A percentile compares a stretch with the other conserved stretches of the same genome.
Conservation (phyloP, 75 land plant species). For the Picea sitchensis region DNA sequence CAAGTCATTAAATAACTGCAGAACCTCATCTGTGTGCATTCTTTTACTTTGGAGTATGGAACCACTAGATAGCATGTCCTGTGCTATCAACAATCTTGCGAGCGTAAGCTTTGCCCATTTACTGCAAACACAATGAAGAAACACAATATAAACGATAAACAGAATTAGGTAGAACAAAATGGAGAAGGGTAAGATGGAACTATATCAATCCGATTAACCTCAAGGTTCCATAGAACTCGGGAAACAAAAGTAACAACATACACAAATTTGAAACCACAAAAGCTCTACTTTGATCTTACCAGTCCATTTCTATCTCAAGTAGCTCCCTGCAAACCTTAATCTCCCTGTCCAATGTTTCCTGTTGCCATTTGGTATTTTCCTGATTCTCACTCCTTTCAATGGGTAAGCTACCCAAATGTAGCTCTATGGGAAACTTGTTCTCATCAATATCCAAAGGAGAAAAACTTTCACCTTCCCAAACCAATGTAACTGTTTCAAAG, state of each 20-base stretch:
- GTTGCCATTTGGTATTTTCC: slow-evolving; percentile 32
- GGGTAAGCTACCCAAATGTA: slow-evolving; percentile 13
- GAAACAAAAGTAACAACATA: background rate
- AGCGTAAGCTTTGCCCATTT: slow-evolving; percentile 86
- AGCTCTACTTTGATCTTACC: slow-evolving; percentile 35
- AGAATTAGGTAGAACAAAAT: background rate
- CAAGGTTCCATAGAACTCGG: background rate
- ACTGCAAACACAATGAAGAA: slow-evolving; percentile 35
- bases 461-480: slow-evolving; percentile 35
- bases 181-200: background rate
- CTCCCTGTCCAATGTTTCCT: slow-evolving; percentile 48
- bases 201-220: background rate
- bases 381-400: slow-evolving; percentile 9
- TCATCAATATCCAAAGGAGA: background rate
- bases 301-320: slow-evolving; percentile 48
- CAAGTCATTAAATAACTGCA: slow-evolving; percentile 46
- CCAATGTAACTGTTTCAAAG: slow-evolving; percentile 1
- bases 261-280: background rate
- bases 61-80: slow-evolving; percentile 24
- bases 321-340: slow-evolving; percentile 63
- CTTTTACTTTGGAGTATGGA: slow-evolving; percentile 4
- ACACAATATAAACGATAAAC: background rate
- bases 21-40: slow-evolving; percentile 54
- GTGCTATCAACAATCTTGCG: slow-evolving; percentile 72
- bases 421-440: background rate